Evolutionary conservation across 352 stramenopile species (phyloP).

Genomic region (Heterotrichella gracilis): DNA sequence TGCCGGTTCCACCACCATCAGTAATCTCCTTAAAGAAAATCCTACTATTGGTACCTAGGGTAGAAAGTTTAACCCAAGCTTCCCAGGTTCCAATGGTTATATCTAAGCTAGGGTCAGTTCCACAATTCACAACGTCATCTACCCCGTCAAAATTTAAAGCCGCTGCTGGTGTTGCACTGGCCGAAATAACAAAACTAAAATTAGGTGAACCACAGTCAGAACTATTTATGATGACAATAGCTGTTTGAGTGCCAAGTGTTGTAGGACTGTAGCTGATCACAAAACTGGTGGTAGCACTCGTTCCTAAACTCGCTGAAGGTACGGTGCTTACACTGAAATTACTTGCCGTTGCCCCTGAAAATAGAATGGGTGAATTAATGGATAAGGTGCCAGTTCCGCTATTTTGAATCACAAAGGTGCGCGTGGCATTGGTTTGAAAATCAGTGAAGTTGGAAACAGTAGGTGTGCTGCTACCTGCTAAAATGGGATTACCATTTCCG

Average conservation of each 20-base stretch:
- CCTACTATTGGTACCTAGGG: too few relatives aligned
- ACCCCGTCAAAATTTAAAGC: too few relatives aligned
- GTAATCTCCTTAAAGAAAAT: too few relatives aligned
- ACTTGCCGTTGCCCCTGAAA: not conserved
- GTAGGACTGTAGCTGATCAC: not conserved
- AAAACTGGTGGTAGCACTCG: not conserved
- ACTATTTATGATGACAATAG: not conserved
- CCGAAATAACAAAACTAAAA: slow-evolving; percentile 5
- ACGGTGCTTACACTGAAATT: not conserved
- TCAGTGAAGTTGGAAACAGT: not conserved
- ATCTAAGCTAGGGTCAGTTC: too few relatives aligned
- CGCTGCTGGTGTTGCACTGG: too few relatives aligned
- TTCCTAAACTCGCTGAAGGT: not conserved
- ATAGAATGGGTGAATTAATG: not conserved
- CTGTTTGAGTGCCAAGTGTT: not conserved
- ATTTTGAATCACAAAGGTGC: not conserved
- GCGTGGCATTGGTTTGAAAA: not conserved
- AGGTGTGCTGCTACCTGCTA: not conserved
- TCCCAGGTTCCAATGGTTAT: too few relatives aligned
- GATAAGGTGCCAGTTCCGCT: not conserved
- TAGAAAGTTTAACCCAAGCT: too few relatives aligned
- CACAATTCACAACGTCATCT: too few relatives aligned
- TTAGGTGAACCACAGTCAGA: not conserved
- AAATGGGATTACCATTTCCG: not conserved
- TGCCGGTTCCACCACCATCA: too few relatives aligned